Evolutionary conservation across 83 land plant species (phyloP), one percentile per base, ranked within the genome.

Genomic region (Diphasiastrum complanatum): DNA sequence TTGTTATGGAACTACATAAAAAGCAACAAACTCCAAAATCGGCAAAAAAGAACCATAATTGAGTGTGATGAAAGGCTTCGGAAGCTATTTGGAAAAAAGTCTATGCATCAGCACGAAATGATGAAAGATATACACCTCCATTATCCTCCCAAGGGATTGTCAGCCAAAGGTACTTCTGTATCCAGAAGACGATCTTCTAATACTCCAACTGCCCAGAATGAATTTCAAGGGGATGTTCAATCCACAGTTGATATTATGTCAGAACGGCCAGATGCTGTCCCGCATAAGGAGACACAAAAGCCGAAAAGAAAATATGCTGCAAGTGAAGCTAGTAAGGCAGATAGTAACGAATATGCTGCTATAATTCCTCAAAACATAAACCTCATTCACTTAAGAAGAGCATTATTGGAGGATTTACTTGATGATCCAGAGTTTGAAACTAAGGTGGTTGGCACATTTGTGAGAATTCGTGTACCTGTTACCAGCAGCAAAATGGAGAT

Each of bases 391-490:
- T 20, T 59, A 59, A 59, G 34, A 20, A 59, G 62, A 24, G 18
- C 51, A 5, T 33, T 59, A 24, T 20, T 59, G 18, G 62, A 59
- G 19, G 48, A 33, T 36, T 29, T 59, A 48, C 62, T 28, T 33
- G 62, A 33, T 4, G 62, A 59, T 37, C 62, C 62, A 14, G 23
- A 59, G 12, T 59, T 59, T 59, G 62, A 59, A 48, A 5, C 12
- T 11, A 59, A 59, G 34, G 62, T 59, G 31, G 62, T 59, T 11
- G 62, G 62, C 31, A 34, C 62, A 2, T 59, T 59, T 36, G 62
- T 59, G 6, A 59, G 62, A 33, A 59, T 59, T 14, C 31, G 62
- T n/a, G 49, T 59, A 5, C 62, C 62, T 34, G 62, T n/a, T n/a
- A 54, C 29, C 33, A 25, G 8, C 10, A 54, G 29, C 31, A 59